phyloP scores from a whole-genome alignment of 2,329 filamentous ascomycete species.

The Diaporthe sp. region DNA sequence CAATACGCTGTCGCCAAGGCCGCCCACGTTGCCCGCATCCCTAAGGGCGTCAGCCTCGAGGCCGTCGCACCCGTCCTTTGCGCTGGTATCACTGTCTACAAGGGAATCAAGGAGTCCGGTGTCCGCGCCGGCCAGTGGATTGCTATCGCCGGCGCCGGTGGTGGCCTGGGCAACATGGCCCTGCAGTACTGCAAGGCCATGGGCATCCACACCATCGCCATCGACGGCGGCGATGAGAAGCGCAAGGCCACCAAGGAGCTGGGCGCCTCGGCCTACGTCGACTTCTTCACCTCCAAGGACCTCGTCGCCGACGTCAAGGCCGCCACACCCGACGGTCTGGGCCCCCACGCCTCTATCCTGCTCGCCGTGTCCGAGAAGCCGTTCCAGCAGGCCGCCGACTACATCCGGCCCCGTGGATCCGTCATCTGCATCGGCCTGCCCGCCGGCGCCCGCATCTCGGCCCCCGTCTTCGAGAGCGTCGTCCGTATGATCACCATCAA shows the following conservation, averaged over 20 bases:
- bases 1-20: conserved; percentile 80
- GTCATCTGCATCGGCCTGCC: conserved; percentile 94
- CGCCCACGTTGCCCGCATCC: conserved; percentile 77
- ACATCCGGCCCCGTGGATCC: conserved; percentile 85
- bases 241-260: conserved; percentile 76
- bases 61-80: conserved; percentile 79
- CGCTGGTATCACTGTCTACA: conserved; percentile 83
- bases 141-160: conserved; percentile 81
- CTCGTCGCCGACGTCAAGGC: conserved; percentile 88
- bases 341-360: conserved; percentile 88
- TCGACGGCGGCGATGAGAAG: conserved; percentile 90
- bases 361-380: conserved; percentile 91
- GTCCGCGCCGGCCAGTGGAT: conserved; percentile 77
- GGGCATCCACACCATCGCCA: conserved; percentile 84
- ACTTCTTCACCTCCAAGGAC: conserved; percentile 83
- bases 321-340: conserved; percentile 83
- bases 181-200: conserved; percentile 93
- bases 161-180: conserved; percentile 79
- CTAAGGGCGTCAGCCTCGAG: conserved; percentile 73
- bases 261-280: conserved; percentile 81
- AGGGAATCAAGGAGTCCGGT: conserved; percentile 80
- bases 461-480: conserved; percentile 91
- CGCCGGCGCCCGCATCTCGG: conserved; percentile 81
- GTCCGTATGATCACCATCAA: conserved; percentile 92
- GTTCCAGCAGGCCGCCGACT: conserved; percentile 93